A percentile compares a stretch with the other conserved stretches of the same genome.
Evolutionary conservation across 345 rosid species (phyloP).

Genomic region (Mercurialis annua): DNA sequence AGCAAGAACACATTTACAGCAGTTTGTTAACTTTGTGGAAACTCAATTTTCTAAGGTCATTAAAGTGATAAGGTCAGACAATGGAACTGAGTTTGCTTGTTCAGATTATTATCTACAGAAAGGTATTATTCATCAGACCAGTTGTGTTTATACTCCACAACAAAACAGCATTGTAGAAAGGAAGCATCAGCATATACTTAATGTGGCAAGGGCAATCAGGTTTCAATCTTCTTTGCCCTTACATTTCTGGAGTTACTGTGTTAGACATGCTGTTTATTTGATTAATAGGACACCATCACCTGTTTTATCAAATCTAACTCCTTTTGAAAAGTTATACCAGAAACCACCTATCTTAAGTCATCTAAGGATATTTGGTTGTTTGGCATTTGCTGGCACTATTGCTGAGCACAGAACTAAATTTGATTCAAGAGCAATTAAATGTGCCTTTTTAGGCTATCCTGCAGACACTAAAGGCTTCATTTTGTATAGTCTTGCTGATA

Average conservation of each 20-base stretch:
- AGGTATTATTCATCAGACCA: not conserved
- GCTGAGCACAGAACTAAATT: not conserved
- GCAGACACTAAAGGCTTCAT: not conserved
- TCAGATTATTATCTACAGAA: not conserved
- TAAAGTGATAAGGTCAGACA: too few species aligned
- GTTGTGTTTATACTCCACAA: too few species aligned
- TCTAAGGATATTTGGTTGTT: too few species aligned
- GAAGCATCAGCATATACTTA: too few species aligned
- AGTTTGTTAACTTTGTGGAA: not conserved
- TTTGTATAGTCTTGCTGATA: not conserved
- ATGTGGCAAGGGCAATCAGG: too few species aligned
- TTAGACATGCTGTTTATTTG: not conserved
- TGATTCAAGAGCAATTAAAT: not conserved
- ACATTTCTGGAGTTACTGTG: not conserved
- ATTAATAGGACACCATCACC: not conserved
- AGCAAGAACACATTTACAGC: not conserved
- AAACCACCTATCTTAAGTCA: not conserved
- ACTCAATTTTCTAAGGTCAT: not conserved
- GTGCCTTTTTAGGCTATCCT: not conserved
- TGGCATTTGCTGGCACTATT: too few species aligned
- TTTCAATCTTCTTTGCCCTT: too few species aligned
- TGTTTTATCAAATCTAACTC: not conserved
- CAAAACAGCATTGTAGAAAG: too few species aligned
- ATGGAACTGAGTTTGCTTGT: not conserved
- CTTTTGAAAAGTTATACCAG: not conserved